Evolutionary conservation across 2,329 filamentous ascomycete genomes (phyloP), one percentile per base, ranked within the genome.

Genomic region (Alternaria incomplexa): DNA sequence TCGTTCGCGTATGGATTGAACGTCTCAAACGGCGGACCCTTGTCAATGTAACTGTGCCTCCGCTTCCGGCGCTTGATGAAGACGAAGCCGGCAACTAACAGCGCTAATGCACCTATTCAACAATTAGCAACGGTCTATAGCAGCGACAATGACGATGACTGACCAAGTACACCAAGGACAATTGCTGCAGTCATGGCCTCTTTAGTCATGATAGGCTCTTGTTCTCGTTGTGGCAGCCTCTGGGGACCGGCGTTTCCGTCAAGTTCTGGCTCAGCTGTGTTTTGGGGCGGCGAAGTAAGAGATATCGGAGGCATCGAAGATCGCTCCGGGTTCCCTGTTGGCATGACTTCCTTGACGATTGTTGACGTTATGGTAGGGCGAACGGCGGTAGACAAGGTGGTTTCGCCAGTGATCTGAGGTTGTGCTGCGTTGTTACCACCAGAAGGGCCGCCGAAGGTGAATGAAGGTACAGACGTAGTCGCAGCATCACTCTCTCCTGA

Each of bases 111-210:
- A 25, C 76, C 77, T 78, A 28, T 4, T 64, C 50, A 63, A 9
- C 45, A 47, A 20, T 63, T 32, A 66, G 51, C 9, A 17, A 44
- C 1, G 32, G 25, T 5, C 11, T 20, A 4, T n/a, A 12, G 23
- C 3, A 15, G 30, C 6, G 6, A 11, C 1, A 3, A 23, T 51
- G 23, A 17, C 12, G 15, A 22, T 26, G 40, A 68, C 63, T 6
- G 53, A 78, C 76, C 75, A n/a, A 79, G 63, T 20, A 79, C 66
- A 17, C 73, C 68, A 5, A 76, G 50, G 5, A 77, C 73, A 13
- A 77, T 75, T n/a, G 76, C 67, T 25, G 76, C 75, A 17, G 71
- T 71, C 63, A 74, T 72, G 10, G 72, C 76, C 23, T 71, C 72
- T 46, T 71, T 74, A 26, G 70, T 72, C 62, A 79, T 73, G 23